These are phyloP conservation scores for Lipomyces starkeyi DNA, from an alignment of 805 yeast genomes.

Conservation along the genomic window DNA sequence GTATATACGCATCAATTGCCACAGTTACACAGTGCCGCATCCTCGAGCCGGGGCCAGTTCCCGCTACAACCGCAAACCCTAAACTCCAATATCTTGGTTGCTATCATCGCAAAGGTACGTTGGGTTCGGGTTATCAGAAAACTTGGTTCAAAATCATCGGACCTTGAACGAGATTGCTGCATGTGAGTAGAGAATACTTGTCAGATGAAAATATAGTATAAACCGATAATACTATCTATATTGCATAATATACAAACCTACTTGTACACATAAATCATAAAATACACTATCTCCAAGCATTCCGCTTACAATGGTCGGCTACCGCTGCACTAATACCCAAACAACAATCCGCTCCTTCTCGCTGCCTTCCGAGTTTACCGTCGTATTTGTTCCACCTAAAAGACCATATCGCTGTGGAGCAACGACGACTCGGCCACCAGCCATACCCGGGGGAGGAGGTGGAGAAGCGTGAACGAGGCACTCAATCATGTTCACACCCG, in stretches of 20 bases:
- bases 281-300: neutral
- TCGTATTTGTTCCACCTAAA: conserved; percentile 23
- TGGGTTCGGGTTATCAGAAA: no score
- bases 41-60: neutral
- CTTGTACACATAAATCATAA: neutral
- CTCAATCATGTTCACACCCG: conserved; percentile 36
- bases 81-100: neutral
- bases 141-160: neutral
- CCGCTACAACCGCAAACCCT: neutral
- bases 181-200: neutral
- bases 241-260: neutral
- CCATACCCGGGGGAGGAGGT: conserved; percentile 14
- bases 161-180: neutral
- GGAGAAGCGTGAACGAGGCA: conserved; percentile 38
- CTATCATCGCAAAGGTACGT: no score
- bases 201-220: neutral
- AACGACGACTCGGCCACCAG: conserved; percentile 14
- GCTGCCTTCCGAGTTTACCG: conserved; percentile 32
- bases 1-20: neutral
- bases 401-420: conserved; percentile 25
- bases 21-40: neutral
- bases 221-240: no score
- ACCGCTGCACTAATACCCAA: conserved; percentile 35
- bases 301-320: neutral
- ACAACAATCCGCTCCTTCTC: conserved; percentile 37